Conservation (phyloP, 2,329 filamentous ascomycete genomes). For the Penicillium sp. region DNA sequence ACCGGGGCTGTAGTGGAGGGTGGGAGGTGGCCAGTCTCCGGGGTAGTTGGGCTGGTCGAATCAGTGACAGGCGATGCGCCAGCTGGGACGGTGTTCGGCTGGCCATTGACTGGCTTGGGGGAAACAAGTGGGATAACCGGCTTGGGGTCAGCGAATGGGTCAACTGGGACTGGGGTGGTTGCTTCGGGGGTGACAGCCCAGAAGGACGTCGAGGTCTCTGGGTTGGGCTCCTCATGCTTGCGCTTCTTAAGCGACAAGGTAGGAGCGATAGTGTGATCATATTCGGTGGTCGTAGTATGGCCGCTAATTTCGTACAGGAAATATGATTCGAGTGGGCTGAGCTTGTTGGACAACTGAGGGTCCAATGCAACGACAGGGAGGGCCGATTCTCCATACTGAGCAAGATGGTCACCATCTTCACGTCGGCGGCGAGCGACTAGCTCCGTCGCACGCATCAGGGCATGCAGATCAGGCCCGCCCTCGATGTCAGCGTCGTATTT, state of each 20-base stretch:
- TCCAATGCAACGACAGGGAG: conserved; percentile 8
- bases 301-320: conserved; percentile 49
- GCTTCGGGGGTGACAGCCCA: not conserved
- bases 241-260: conserved; percentile 25
- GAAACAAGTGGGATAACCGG: conserved; percentile 4
- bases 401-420: conserved; percentile 25
- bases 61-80: not conserved
- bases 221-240: conserved; percentile 22
- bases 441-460: conserved; percentile 50
- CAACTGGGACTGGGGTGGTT: too few relatives aligned
- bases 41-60: conserved; percentile 7
- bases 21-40: conserved; percentile 5
- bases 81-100: too few relatives aligned
- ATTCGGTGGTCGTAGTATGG: not conserved
- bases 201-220: conserved; percentile 11
- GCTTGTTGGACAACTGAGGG: conserved; percentile 19
- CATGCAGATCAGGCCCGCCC: conserved; percentile 51
- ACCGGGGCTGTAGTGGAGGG: conserved; percentile 10
- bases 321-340: conserved; percentile 38
- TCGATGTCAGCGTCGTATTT: conserved; percentile 42
- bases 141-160: not conserved
- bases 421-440: conserved; percentile 49
- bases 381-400: not conserved
- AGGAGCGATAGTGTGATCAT: conserved; percentile 55
- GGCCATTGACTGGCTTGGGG: too few relatives aligned